A percentile compares a stretch with the other conserved stretches of the same genome.
These are phyloP conservation scores for Malbranchea zuffiana DNA, from an alignment of 2,329 filamentous ascomycete genomes.

Conservation along the genomic window DNA sequence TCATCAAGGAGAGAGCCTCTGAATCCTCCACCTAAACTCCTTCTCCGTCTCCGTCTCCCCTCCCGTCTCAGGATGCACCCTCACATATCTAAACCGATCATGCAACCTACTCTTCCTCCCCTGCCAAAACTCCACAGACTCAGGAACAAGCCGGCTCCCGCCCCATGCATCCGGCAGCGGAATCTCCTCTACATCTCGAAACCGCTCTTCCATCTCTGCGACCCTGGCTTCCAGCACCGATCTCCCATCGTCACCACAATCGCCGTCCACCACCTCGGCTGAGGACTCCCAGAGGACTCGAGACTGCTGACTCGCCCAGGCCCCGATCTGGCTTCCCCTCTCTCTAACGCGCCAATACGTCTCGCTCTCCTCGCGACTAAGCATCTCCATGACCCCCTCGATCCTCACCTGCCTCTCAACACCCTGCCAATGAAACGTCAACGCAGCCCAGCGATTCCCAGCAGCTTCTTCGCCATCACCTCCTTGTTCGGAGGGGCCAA, in stretches of 20 bases:
- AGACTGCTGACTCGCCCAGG: conserved; percentile 89
- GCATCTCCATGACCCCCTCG: conserved; percentile 61
- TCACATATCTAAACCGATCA: conserved; percentile 81
- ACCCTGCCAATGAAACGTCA: conserved; percentile 85
- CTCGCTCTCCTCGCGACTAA: conserved; percentile 60
- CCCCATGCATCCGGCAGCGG: conserved; percentile 94
- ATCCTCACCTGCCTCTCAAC: conserved; percentile 84
- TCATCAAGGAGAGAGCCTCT: conserved; percentile 31
- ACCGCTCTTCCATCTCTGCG: conserved; percentile 61
- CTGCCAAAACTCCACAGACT: conserved; percentile 91
- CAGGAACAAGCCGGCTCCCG: conserved; percentile 72
- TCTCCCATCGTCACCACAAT: conserved; percentile 53
- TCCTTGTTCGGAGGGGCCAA: conserved; percentile 18
- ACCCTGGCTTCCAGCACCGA: conserved; percentile 67
- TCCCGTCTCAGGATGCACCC: conserved; percentile 38
- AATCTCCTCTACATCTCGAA: conserved; percentile 65
- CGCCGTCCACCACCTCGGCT: conserved; percentile 17
- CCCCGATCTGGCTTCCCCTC: conserved; percentile 72
- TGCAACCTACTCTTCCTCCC: conserved; percentile 81
- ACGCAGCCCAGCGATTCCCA: conserved; percentile 61
- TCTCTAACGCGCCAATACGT: conserved; percentile 55
- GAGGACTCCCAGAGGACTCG: conserved; percentile 48
- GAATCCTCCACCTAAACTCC: conserved; percentile 37
- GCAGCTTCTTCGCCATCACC: conserved; percentile 13
- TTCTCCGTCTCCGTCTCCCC: conserved; percentile 52